Percentiles rank a stretch among this genome's conserved stretches.
phyloP scores from a whole-genome alignment of 202 grass and related monocot genomes.

The Carex sylvatica region DNA sequence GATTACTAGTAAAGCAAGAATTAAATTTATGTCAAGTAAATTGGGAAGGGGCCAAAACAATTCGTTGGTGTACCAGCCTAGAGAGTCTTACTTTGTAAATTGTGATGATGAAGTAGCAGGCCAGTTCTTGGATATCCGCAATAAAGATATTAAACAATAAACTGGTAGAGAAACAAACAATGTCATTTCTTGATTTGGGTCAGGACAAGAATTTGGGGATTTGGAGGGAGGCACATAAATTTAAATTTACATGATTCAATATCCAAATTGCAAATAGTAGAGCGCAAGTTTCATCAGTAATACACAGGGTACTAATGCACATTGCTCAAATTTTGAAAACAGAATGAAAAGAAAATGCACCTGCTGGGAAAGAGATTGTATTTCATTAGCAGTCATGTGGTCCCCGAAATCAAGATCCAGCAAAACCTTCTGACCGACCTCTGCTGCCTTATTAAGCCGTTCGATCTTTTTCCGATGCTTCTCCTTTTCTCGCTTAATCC shows the following conservation, averaged over 20 bases:
- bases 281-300: not conserved
- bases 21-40: not conserved
- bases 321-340: not conserved
- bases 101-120: not conserved
- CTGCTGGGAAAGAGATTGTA: constrained; percentile 84
- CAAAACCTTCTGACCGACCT: constrained; percentile 71
- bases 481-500: constrained; percentile 50
- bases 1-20: not conserved
- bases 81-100: not conserved
- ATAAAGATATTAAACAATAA: not conserved
- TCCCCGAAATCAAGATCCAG: constrained; percentile 82
- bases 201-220: not conserved
- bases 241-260: constrained; percentile 9
- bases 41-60: not conserved
- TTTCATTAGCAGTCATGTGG: constrained; percentile 77
- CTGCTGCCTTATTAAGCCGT: constrained; percentile 54
- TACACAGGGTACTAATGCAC: not conserved
- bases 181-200: not conserved
- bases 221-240: not conserved
- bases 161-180: not conserved
- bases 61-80: not conserved
- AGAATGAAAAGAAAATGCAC: constrained; percentile 32
- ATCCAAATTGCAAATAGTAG: not conserved
- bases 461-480: constrained; percentile 51
- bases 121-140: not conserved